phyloP scores from a whole-genome alignment of 2,329 filamentous ascomycete species.

The Arthroderma uncinatum region DNA sequence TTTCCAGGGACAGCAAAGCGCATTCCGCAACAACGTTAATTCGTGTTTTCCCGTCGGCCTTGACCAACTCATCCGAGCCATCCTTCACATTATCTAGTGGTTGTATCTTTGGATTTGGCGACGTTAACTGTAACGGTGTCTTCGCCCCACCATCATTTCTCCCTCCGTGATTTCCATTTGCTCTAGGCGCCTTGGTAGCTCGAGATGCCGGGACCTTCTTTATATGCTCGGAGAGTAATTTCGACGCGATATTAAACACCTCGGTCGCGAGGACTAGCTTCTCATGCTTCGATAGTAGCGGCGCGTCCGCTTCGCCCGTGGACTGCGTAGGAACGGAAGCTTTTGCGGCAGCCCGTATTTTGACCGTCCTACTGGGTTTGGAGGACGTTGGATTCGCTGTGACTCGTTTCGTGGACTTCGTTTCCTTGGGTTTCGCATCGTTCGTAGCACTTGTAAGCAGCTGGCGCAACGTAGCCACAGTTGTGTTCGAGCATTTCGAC shows the following conservation, averaged over 20 bases:
- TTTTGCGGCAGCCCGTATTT: conserved; percentile 19
- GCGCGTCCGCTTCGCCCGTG: conserved; percentile 19
- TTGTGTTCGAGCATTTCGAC: conserved; percentile 42
- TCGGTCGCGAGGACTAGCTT: conserved; percentile 36
- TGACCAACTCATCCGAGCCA: conserved; percentile 6
- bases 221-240: conserved; percentile 32
- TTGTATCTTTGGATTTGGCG: conserved; percentile 22
- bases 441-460: conserved; percentile 23
- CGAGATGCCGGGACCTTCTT: conserved; percentile 18
- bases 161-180: not conserved
- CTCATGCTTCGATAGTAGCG: conserved; percentile 27
- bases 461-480: conserved; percentile 30
- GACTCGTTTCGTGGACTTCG: conserved; percentile 19
- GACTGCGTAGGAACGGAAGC: conserved; percentile 18
- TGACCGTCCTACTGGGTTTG: conserved; percentile 16
- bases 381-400: not conserved
- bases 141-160: conserved; percentile 3
- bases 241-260: conserved; percentile 36
- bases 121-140: conserved; percentile 21
- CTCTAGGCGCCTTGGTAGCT: not conserved
- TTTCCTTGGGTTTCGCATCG: conserved; percentile 16
- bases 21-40: conserved; percentile 30
- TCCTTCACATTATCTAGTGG: conserved; percentile 20
- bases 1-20: conserved; percentile 30
- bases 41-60: conserved; percentile 16